phyloP scores from a whole-genome alignment of 2,329 filamentous ascomycete species.

The Simplicillium sp. region DNA sequence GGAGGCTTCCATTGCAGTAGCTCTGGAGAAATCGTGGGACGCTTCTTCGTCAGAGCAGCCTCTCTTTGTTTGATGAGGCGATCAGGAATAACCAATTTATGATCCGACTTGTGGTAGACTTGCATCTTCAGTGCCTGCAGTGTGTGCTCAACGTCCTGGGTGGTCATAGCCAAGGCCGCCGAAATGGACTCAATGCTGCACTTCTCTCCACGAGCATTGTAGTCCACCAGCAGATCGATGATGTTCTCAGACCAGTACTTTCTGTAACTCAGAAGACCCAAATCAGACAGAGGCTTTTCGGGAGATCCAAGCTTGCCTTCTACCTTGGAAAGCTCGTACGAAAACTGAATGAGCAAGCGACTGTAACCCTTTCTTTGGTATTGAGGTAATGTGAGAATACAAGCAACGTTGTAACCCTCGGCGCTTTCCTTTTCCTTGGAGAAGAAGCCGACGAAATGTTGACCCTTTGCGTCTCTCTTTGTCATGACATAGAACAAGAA shows the following conservation, averaged over 20 bases:
- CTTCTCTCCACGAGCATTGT: slow-evolving; percentile 58
- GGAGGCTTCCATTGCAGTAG: slow-evolving; percentile 92
- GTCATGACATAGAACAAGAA: slow-evolving; percentile 99
- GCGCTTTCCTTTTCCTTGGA: slow-evolving; percentile 97
- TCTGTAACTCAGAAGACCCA: slow-evolving; percentile 86
- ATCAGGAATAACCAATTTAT: slow-evolving; percentile 88
- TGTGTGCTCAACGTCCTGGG: slow-evolving; percentile 90
- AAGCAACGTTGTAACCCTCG: slow-evolving; percentile 95
- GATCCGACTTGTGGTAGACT: slow-evolving; percentile 89
- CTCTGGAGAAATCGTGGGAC: slow-evolving; percentile 65
- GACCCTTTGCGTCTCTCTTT: slow-evolving; percentile 78
- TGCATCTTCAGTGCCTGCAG: slow-evolving; percentile 91
- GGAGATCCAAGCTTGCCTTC: slow-evolving; percentile 92
- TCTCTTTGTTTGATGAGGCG: slow-evolving; percentile 69
- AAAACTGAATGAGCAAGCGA: slow-evolving; percentile 88
- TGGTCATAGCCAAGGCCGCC: slow-evolving; percentile 77
- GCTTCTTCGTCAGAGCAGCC: slow-evolving; percentile 70
- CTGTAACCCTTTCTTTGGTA: slow-evolving; percentile 94
- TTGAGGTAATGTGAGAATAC: slow-evolving; percentile 91
- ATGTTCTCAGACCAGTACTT: slow-evolving; percentile 98
- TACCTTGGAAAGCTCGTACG: slow-evolving; percentile 90
- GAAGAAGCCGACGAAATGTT: slow-evolving; percentile 95
- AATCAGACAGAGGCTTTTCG: slow-evolving; percentile 90
- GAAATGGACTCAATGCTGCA: slow-evolving; percentile 83
- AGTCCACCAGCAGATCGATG: slow-evolving; percentile 69